phyloP scores from a whole-genome alignment of 352 stramenopile genomes.

The Pythium brachiatum region DNA sequence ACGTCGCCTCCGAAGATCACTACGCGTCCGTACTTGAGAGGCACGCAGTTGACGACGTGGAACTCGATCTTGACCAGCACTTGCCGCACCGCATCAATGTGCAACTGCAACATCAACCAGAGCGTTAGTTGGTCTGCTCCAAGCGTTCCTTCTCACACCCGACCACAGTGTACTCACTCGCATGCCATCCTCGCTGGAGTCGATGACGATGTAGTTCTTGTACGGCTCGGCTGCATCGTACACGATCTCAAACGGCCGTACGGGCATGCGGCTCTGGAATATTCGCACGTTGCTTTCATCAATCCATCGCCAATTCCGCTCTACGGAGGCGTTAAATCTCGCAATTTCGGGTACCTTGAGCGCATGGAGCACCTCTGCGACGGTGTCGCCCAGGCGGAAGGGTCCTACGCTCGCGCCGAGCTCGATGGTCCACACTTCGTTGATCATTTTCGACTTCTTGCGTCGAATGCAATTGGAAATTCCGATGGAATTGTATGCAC shows the following conservation, averaged over 20 bases:
- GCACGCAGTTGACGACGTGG: conserved; percentile 73
- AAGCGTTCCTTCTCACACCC: neutral
- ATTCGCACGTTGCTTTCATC: neutral
- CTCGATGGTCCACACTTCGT: conserved; percentile 83
- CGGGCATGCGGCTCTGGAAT: conserved; percentile 54
- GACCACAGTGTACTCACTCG: conserved; percentile 26
- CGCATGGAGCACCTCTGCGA: conserved; percentile 70
- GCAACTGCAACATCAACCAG: conserved; percentile 33
- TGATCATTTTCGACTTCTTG: conserved; percentile 41
- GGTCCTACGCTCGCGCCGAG: conserved; percentile 72
- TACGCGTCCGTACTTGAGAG: conserved; percentile 78
- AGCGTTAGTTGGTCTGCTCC: neutral
- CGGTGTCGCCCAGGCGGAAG: conserved; percentile 69
- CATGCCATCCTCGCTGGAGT: conserved; percentile 72
- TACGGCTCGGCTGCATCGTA: conserved; percentile 71
- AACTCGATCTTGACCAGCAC: conserved; percentile 73
- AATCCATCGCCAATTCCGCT: neutral
- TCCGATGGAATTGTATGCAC: conserved; percentile 13
- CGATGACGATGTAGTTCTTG: conserved; percentile 54
- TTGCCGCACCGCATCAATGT: conserved; percentile 66
- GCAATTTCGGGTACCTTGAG: conserved; percentile 50
- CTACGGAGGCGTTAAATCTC: neutral
- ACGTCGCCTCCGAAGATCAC: conserved; percentile 81
- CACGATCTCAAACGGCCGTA: conserved; percentile 73
- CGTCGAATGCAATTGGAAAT: neutral